These are phyloP conservation scores for Ocimum tenuiflorum DNA, from an alignment of 257 asterid genomes.

Conservation along the genomic window DNA sequence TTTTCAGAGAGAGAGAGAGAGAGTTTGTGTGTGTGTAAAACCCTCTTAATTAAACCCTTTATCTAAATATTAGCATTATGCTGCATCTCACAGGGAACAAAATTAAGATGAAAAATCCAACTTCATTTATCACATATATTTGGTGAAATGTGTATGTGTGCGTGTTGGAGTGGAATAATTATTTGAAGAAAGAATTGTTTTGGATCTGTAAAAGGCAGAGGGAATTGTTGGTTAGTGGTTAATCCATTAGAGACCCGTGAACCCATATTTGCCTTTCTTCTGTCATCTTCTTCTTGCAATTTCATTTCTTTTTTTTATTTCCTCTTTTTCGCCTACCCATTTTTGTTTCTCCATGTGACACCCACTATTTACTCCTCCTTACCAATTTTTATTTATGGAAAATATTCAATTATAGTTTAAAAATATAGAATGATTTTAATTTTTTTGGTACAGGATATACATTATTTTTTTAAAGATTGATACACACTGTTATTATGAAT, in stretches of 20 bases:
- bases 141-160: background rate
- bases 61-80: background rate
- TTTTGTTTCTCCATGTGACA: slow-evolving; percentile 18
- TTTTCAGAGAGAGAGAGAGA: background rate
- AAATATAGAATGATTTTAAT: too few relatives aligned
- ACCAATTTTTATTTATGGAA: too few relatives aligned
- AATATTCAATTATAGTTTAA: too few relatives aligned
- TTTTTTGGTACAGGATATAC: too few relatives aligned
- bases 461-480: too few relatives aligned
- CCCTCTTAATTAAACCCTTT: background rate
- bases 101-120: background rate
- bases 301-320: background rate
- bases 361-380: background rate
- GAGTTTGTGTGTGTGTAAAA: background rate
- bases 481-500: too few relatives aligned
- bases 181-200: slow-evolving; percentile 28
- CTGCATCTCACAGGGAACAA: background rate
- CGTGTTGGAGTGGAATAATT: slow-evolving; percentile 5
- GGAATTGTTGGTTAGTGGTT: slow-evolving; percentile 35
- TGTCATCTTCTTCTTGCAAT: slow-evolving; percentile 46
- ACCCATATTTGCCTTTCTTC: slow-evolving; percentile 25
- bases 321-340: background rate
- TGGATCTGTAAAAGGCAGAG: slow-evolving; percentile 33
- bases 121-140: background rate
- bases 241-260: slow-evolving; percentile 64